phyloP scores from a whole-genome alignment of 23 red algal genomes.

The Cyanidiococcus yangmingshanensis region DNA sequence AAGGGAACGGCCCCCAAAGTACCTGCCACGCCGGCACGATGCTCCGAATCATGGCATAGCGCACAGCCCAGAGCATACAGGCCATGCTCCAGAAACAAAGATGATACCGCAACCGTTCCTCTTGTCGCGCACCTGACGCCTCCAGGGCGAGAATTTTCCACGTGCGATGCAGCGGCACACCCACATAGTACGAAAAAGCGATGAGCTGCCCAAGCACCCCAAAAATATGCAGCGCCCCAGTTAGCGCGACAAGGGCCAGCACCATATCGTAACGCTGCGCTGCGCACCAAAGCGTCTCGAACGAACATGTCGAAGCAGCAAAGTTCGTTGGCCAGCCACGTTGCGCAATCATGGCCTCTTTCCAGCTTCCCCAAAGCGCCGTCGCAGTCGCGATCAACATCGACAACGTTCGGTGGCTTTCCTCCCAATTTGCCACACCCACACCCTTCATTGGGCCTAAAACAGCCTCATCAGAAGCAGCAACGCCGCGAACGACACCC shows the following conservation, averaged over 20 bases:
- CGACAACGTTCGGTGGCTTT: background rate
- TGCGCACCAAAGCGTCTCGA: background rate
- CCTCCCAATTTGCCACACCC: no score
- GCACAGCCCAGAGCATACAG: background rate
- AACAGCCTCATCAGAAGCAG: no score
- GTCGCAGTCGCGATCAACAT: background rate
- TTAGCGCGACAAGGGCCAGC: background rate
- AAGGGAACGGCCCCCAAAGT: background rate
- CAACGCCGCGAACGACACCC: no score
- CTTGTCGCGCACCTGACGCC: background rate
- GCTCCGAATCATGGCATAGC: background rate
- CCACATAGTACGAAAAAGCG: background rate
- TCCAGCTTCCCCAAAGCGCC: background rate
- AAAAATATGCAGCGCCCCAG: background rate
- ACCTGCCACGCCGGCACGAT: background rate
- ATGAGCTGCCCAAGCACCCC: background rate
- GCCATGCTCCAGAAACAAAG: conserved; percentile 11
- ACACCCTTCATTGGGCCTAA: no score
- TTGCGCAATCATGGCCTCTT: background rate
- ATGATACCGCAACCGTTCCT: conserved; percentile 1
- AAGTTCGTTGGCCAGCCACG: background rate
- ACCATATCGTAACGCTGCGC: background rate
- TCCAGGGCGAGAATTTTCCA: background rate
- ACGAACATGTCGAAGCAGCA: background rate
- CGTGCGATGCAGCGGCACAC: background rate